phyloP scores from a whole-genome alignment of 2,329 filamentous ascomycete species.

The Aspergillus ochraceus region DNA sequence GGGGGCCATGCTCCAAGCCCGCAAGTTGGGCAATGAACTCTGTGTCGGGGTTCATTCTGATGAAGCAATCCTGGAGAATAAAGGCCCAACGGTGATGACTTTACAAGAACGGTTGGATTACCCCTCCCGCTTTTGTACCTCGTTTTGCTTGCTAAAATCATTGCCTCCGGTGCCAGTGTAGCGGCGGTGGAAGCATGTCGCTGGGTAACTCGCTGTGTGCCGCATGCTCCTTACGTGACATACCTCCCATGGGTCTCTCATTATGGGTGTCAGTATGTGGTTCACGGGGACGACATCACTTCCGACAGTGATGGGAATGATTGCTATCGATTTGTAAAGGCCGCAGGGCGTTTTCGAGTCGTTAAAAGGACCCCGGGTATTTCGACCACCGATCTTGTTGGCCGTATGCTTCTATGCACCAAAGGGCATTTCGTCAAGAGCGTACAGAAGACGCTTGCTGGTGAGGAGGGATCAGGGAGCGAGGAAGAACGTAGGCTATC shows the following conservation, averaged over 20 bases:
- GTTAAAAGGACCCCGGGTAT: conserved; percentile 96
- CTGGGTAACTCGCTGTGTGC: conserved; percentile 83
- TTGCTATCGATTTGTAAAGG: conserved; percentile 97
- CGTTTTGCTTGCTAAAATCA: conserved; percentile 6
- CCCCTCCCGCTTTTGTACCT: not conserved
- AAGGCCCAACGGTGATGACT: conserved; percentile 96
- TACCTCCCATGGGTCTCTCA: conserved; percentile 90
- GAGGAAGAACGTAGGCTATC: conserved; percentile 64
- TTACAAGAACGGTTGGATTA: conserved; percentile 71
- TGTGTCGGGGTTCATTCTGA: conserved; percentile 94
- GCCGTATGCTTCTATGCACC: conserved; percentile 96
- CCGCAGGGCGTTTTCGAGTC: conserved; percentile 89
- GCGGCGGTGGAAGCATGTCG: conserved; percentile 92
- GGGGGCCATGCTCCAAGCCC: conserved; percentile 93
- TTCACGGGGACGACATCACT: conserved; percentile 96
- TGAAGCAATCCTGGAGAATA: conserved; percentile 92
- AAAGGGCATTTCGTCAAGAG: conserved; percentile 88
- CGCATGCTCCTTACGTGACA: conserved; percentile 91
- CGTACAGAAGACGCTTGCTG: conserved; percentile 66
- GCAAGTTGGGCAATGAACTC: conserved; percentile 84
- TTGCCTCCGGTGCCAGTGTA: conserved; percentile 53
- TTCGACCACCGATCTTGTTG: conserved; percentile 96
- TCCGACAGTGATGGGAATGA: conserved; percentile 91
- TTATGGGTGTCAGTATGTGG: conserved; percentile 93
- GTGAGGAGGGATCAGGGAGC: conserved; percentile 70